Evolutionary conservation across 2,329 filamentous ascomycete species (phyloP).

Genomic region (Fonsecaea multimorphosa): DNA sequence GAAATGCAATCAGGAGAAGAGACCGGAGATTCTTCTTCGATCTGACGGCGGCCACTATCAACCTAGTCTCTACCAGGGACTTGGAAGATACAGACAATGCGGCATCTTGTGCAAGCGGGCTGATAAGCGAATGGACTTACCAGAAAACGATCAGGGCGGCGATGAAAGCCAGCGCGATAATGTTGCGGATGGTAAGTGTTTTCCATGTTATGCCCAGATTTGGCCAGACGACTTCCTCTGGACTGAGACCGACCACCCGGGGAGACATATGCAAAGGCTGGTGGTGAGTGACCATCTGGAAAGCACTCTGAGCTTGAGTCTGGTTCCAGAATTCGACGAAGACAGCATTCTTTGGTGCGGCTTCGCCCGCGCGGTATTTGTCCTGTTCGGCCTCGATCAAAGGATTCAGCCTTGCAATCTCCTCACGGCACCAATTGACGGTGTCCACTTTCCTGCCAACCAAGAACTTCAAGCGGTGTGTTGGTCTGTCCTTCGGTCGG

Average conservation of each 20-base stretch:
- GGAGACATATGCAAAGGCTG: conserved; percentile 85
- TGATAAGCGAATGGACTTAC: conserved; percentile 40
- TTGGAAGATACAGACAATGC: no score
- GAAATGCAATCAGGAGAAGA: no score
- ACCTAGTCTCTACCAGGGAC: no score
- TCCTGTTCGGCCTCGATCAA: conserved; percentile 72
- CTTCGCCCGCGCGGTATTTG: conserved; percentile 69
- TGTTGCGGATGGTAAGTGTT: conserved; percentile 76
- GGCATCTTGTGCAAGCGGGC: no score
- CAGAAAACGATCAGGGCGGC: conserved; percentile 85
- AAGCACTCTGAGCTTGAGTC: conserved; percentile 82
- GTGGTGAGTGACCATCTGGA: conserved; percentile 85
- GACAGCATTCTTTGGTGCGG: conserved; percentile 72
- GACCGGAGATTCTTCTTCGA: no score
- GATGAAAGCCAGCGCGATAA: conserved; percentile 74
- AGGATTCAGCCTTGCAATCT: conserved; percentile 76
- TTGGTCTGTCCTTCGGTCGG: conserved; percentile 73
- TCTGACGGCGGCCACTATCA: no score
- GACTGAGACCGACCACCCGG: conserved; percentile 80
- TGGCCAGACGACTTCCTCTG: conserved; percentile 83
- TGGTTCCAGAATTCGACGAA: conserved; percentile 91
- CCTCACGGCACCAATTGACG: conserved; percentile 83
- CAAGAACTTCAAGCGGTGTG: conserved; percentile 73
- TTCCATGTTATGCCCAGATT: conserved; percentile 85
- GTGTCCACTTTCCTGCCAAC: conserved; percentile 91